Evolutionary conservation across 345 rosid species (phyloP).

Genomic region (Reutealis trisperma): DNA sequence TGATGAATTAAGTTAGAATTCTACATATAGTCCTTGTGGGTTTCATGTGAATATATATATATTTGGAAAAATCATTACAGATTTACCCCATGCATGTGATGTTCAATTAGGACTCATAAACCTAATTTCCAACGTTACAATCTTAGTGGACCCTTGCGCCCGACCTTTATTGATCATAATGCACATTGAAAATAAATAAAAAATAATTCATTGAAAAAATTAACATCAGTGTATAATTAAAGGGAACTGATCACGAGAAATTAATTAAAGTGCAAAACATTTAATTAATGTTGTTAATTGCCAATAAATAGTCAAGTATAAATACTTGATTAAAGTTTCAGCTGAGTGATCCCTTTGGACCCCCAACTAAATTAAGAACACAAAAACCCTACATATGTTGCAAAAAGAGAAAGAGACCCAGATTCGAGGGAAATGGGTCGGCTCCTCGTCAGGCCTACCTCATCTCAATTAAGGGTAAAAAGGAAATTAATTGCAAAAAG

Average conservation of each 20-base stretch:
- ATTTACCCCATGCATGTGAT: conserved; percentile 8
- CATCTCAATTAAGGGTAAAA: conserved; percentile 19
- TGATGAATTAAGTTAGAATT: no score
- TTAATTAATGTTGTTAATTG: conserved; percentile 9
- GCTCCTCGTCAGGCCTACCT: conserved; percentile 39
- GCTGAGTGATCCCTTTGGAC: conserved; percentile 25
- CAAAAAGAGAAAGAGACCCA: conserved; percentile 37
- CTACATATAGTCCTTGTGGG: background rate
- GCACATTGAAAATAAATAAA: conserved; percentile 4
- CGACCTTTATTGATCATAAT: conserved; percentile 32
- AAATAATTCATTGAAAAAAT: conserved; percentile 1
- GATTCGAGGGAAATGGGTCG: conserved; percentile 40
- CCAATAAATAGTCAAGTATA: background rate
- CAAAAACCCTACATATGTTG: conserved; percentile 31
- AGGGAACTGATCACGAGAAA: background rate
- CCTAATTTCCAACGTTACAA: background rate
- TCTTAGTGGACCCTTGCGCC: conserved; percentile 38
- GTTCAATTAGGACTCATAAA: conserved; percentile 6
- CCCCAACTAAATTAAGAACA: conserved; percentile 23
- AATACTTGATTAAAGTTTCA: conserved; percentile 18
- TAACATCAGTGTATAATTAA: no score
- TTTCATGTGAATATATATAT: background rate
- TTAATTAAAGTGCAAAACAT: background rate
- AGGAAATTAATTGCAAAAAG: background rate
- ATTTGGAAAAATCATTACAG: no score